These are phyloP conservation scores for Candida pseudocylindracea DNA, from an alignment of 1,139 yeast species.

Conservation along the genomic window DNA sequence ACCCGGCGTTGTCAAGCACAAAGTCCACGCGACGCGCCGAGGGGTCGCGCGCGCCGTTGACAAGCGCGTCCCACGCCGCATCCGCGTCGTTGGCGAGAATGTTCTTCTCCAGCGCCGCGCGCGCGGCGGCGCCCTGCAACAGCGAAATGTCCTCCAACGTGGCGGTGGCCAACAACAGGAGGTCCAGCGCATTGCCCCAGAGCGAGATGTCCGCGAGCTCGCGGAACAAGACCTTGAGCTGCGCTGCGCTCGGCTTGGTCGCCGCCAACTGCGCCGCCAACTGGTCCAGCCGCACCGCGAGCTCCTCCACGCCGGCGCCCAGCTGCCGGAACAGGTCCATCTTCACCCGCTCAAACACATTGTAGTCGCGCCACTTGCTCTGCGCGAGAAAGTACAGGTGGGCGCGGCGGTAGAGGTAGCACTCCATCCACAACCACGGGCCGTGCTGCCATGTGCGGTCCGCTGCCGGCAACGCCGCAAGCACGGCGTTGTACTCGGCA, in stretches of 20 bases:
- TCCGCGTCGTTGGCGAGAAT: conserved; percentile 60
- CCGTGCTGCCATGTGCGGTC: conserved; percentile 59
- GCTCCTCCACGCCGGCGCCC: conserved; percentile 55
- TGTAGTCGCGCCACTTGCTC: conserved; percentile 15
- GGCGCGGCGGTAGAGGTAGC: conserved; percentile 55
- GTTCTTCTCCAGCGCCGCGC: conserved; percentile 66
- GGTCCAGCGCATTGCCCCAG: conserved; percentile 97
- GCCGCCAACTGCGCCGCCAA: conserved; percentile 15
- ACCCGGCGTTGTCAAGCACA: conserved; percentile 87
- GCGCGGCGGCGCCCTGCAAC: conserved; percentile 74
- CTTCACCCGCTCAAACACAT: conserved; percentile 51
- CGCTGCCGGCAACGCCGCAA: conserved; percentile 9
- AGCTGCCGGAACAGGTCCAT: conserved; percentile 57
- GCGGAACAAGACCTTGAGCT: conserved; percentile 31
- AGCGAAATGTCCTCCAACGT: conserved; percentile 68
- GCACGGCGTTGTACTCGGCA: conserved; percentile 22
- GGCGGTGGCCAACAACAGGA: conserved; percentile 67
- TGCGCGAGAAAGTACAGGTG: conserved; percentile 18
- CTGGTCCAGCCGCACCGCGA: conserved; percentile 41
- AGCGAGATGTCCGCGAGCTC: conserved; percentile 78
- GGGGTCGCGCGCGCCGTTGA: conserved; percentile 8
- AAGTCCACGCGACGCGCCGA: conserved; percentile 36
- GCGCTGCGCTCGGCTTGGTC: conserved; percentile 15
- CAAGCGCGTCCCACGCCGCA: conserved; percentile 35
- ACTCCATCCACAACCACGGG: conserved; percentile 83